A percentile compares a stretch with the other conserved stretches of the same genome.
Evolutionary conservation across 495 filamentous ascomycete genomes (phyloP).

Genomic region (Daldinia vernicosa): DNA sequence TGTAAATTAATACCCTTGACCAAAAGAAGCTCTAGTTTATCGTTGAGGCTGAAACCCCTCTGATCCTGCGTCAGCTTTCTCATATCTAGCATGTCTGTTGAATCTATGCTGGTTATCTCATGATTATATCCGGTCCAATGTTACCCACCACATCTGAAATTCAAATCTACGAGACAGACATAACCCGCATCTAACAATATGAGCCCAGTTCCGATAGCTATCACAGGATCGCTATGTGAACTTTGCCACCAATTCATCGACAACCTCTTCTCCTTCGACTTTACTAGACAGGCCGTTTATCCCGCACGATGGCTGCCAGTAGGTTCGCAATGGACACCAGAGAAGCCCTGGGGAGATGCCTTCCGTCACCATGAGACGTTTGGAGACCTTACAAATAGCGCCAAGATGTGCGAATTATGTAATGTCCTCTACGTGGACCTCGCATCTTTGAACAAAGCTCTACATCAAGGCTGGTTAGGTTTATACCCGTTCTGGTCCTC

Average conservation of each 20-base stretch:
- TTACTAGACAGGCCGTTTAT: constrained; percentile 12
- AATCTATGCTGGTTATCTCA: background rate
- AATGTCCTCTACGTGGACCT: constrained; percentile 24
- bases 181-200: constrained; percentile 2
- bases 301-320: constrained; percentile 14
- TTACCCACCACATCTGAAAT: background rate
- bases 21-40: background rate
- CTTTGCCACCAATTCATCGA: constrained; percentile 30
- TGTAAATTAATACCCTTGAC: background rate
- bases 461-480: constrained; percentile 28
- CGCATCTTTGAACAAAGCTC: background rate
- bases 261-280: constrained; percentile 27
- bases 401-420: constrained; percentile 29
- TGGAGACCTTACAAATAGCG: constrained; percentile 14
- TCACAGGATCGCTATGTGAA: constrained; percentile 24
- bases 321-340: constrained; percentile 2
- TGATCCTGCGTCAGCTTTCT: background rate
- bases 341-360: background rate
- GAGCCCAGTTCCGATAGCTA: background rate
- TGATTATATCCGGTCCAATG: background rate
- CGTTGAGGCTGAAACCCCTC: background rate
- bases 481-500: constrained; percentile 32
- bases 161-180: background rate
- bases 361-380: constrained; percentile 30
- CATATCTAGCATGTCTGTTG: background rate